Conservation (phyloP, 169 alveolate species). For the Theileria orientalis region DNA sequence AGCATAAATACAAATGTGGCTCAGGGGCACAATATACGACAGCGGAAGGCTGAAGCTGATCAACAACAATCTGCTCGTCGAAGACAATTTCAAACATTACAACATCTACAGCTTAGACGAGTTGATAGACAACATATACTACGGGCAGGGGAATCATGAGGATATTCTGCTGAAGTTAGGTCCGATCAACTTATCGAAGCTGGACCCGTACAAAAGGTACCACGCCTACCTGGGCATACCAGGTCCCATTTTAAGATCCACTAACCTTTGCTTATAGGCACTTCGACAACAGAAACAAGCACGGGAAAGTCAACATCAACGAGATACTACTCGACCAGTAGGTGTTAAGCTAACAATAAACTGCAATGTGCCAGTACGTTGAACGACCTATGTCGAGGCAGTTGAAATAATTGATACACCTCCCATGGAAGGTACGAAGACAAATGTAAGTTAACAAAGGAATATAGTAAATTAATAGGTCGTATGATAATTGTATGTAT, state of each 20-base stretch:
- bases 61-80: conserved; percentile 31
- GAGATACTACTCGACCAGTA: not conserved
- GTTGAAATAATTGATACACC: too few relatives aligned
- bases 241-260: not conserved
- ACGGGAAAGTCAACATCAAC: conserved; percentile 31
- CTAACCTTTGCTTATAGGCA: not conserved
- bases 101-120: conserved; percentile 40
- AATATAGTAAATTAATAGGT: too few relatives aligned
- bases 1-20: not conserved
- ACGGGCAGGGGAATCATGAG: conserved; percentile 27
- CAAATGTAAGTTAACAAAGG: too few relatives aligned
- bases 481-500: too few relatives aligned
- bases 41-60: conserved; percentile 14
- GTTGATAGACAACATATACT: conserved; percentile 35
- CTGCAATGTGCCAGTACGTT: too few relatives aligned
- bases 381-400: too few relatives aligned
- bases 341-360: too few relatives aligned
- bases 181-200: conserved; percentile 11
- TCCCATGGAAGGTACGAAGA: too few relatives aligned
- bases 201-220: conserved; percentile 20
- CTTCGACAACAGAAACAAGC: not conserved
- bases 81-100: conserved; percentile 29
- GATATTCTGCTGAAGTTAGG: conserved; percentile 48
- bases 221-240: not conserved
- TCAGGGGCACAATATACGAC: conserved; percentile 47